phyloP scores from a whole-genome alignment of 148 eudicot genomes.

The Mesembryanthemum crystallinum region DNA sequence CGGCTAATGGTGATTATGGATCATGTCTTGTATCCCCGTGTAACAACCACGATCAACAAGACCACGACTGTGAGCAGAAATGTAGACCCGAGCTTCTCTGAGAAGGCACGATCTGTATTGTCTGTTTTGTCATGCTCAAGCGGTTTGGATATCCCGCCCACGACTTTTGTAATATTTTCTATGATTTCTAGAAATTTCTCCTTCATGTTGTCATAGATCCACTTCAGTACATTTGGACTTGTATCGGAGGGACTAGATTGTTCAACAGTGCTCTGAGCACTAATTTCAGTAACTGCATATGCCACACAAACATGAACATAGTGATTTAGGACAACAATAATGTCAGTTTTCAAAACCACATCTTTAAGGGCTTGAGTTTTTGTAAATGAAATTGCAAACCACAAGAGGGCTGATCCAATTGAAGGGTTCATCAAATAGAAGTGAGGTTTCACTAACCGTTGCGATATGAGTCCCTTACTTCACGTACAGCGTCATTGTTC shows the following conservation, averaged over 20 bases:
- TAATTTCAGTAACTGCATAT: constrained; percentile 32
- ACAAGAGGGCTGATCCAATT: too few relatives aligned
- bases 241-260: constrained; percentile 16
- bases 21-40: constrained; percentile 54
- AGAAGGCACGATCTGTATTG: constrained; percentile 27
- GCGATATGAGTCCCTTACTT: constrained; percentile 52
- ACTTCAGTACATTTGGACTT: constrained; percentile 30
- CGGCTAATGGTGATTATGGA: constrained; percentile 47
- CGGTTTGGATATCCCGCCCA: constrained; percentile 30
- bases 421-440: not conserved
- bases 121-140: constrained; percentile 16
- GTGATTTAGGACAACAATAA: too few relatives aligned
- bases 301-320: not conserved
- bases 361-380: not conserved
- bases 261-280: constrained; percentile 19
- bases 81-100: constrained; percentile 55
- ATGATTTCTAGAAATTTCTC: constrained; percentile 40
- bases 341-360: too few relatives aligned
- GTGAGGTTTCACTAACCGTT: constrained; percentile 46
- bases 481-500: constrained; percentile 80
- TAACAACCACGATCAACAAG: constrained; percentile 64
- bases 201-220: constrained; percentile 49
- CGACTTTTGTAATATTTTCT: constrained; percentile 27
- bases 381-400: not conserved
- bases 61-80: constrained; percentile 61